These are phyloP conservation scores for Panicum virgatum DNA, from an alignment of 202 grass and related monocot species.

Conservation along the genomic window DNA sequence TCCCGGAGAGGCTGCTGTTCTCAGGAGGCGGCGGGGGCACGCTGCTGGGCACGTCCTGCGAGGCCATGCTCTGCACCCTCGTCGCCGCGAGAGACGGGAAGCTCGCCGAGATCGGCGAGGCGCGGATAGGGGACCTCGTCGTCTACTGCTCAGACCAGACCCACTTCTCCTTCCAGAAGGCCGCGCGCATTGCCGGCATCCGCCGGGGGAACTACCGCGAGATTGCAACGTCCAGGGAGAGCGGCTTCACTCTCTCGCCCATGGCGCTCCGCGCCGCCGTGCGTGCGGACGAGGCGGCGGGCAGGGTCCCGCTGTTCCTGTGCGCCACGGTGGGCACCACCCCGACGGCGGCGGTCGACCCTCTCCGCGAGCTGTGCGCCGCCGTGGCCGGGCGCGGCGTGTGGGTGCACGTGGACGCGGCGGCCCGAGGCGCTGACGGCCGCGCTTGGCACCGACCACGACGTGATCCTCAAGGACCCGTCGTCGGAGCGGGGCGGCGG, in stretches of 20 bases:
- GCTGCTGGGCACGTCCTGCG: conserved; percentile 44
- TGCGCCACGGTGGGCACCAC: conserved; percentile 64
- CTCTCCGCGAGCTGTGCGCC: no score
- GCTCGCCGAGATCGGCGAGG: conserved; percentile 46
- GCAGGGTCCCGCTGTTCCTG: conserved; percentile 48
- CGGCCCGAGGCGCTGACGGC: not conserved
- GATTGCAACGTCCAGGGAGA: not conserved
- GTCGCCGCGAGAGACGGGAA: conserved; percentile 45
- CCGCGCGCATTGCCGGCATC: conserved; percentile 53
- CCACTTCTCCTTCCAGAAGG: conserved; percentile 57
- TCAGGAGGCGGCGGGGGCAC: conserved; percentile 45
- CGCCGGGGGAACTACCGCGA: conserved; percentile 42
- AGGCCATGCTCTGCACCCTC: conserved; percentile 52
- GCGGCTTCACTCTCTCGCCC: conserved; percentile 26
- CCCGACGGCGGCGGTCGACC: conserved; percentile 13
- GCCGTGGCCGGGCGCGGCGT: not conserved
- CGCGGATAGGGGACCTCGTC: conserved; percentile 42
- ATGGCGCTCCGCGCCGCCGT: conserved; percentile 11
- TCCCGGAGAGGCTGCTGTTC: conserved; percentile 34
- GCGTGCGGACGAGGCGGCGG: conserved; percentile 35
- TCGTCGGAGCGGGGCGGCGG: not conserved
- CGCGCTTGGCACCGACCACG: conserved; percentile 41
- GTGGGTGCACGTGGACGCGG: conserved; percentile 43
- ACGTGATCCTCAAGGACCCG: conserved; percentile 39
- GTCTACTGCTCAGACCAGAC: conserved; percentile 76